Evolutionary conservation across 805 yeast genomes (phyloP).

Genomic region (Candida takata): DNA sequence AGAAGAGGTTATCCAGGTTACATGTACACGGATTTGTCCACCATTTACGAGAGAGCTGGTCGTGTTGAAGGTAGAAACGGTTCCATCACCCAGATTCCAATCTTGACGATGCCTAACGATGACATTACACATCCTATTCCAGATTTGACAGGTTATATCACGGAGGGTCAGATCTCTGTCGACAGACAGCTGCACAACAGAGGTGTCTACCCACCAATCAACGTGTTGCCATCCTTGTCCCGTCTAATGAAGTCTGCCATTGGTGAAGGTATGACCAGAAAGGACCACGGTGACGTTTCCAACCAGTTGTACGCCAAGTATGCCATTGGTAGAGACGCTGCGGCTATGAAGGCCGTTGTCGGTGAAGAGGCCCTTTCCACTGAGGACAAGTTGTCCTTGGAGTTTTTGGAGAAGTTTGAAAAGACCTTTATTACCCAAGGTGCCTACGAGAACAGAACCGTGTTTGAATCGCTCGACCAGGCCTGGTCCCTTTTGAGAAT

Average conservation of each 20-base stretch:
- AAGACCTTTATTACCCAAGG: slow-evolving; percentile 94
- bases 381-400: slow-evolving; percentile 95
- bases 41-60: slow-evolving; percentile 99
- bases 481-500: slow-evolving; percentile 98
- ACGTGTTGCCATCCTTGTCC: slow-evolving; percentile 93
- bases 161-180: slow-evolving; percentile 97
- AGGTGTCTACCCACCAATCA: slow-evolving; percentile 98
- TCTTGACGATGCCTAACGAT: slow-evolving; percentile 99
- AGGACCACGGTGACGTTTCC: slow-evolving; percentile 99
- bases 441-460: slow-evolving; percentile 91
- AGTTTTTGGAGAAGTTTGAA: slow-evolving; percentile 96
- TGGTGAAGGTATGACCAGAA: slow-evolving; percentile 99
- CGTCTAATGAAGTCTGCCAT: slow-evolving; percentile 99
- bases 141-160: slow-evolving; percentile 98
- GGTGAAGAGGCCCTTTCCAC: slow-evolving; percentile 99
- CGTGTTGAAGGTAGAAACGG: slow-evolving; percentile 99
- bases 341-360: slow-evolving; percentile 99
- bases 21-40: slow-evolving; percentile 99
- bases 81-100: slow-evolving; percentile 97
- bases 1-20: slow-evolving; percentile 99
- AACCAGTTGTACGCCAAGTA: slow-evolving; percentile 98
- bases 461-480: slow-evolving; percentile 91
- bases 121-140: slow-evolving; percentile 99
- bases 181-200: slow-evolving; percentile 95
- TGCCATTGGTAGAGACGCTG: slow-evolving; percentile 99